Conservation (phyloP, 148 eudicot genomes). For the Persicaria maculosa region DNA sequence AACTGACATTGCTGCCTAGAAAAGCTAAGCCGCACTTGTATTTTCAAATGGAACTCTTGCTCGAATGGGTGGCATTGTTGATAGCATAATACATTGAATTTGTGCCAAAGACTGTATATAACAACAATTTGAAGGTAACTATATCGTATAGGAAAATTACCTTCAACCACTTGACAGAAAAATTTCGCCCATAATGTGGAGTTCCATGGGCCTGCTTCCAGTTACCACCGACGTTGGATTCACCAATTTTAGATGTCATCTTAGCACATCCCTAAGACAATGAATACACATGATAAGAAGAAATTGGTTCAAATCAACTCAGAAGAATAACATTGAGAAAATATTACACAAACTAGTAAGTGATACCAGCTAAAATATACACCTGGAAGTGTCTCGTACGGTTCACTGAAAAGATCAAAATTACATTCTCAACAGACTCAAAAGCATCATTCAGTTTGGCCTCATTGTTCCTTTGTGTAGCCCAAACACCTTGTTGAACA, state of each 20-base stretch:
- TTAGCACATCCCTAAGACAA: conserved; percentile 85
- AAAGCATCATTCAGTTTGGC: conserved; percentile 98
- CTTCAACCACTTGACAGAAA: conserved; percentile 95
- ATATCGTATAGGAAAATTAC: conserved; percentile 23
- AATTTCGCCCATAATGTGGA: conserved; percentile 95
- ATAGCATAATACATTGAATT: neutral
- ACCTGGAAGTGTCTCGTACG: conserved; percentile 98
- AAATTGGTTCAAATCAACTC: neutral
- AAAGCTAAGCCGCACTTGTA: no score
- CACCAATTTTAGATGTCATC: conserved; percentile 93
- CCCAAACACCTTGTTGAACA: conserved; percentile 99
- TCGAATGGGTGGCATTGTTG: no score
- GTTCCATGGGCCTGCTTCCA: conserved; percentile 99
- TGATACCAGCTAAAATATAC: conserved; percentile 12
- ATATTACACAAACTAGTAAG: neutral
- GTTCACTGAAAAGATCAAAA: conserved; percentile 90
- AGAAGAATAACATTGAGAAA: neutral
- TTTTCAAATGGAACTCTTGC: no score
- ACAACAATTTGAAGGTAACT: no score
- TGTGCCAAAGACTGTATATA: neutral
- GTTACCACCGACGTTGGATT: conserved; percentile 83
- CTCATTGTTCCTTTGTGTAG: conserved; percentile 97
- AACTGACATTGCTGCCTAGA: no score
- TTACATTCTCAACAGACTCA: conserved; percentile 90
- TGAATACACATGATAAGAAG: neutral